These are phyloP conservation scores for Tieghemostelium lacteum DNA, from an alignment of 78 protist species.

Conservation along the genomic window DNA sequence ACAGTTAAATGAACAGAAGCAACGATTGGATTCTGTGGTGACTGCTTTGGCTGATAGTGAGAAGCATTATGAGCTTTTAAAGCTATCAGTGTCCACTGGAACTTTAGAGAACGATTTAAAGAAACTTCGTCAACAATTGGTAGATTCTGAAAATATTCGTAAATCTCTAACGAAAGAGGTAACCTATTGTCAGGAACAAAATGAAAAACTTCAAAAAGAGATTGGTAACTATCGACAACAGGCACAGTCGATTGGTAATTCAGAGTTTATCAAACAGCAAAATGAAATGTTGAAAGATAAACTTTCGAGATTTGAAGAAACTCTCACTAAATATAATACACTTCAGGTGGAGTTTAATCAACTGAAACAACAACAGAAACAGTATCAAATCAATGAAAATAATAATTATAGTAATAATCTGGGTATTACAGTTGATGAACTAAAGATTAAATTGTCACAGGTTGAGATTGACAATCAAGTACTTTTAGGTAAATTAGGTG, in stretches of 20 bases:
- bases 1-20: slow-evolving; percentile 5
- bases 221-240: slow-evolving; percentile 1
- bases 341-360: slow-evolving; percentile 5
- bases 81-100: not conserved
- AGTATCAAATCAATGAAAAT: not conserved
- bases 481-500: slow-evolving; percentile 36
- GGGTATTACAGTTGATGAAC: not conserved
- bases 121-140: too few species aligned
- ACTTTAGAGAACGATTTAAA: too few species aligned
- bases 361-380: not conserved
- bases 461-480: slow-evolving; percentile 40
- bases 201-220: slow-evolving; percentile 6
- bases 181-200: slow-evolving; percentile 2
- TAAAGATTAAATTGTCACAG: not conserved
- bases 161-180: slow-evolving; percentile 71
- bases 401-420: too few species aligned
- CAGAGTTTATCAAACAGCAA: slow-evolving; percentile 37
- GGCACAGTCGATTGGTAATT: slow-evolving; percentile 21
- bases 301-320: slow-evolving; percentile 20
- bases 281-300: slow-evolving; percentile 21
- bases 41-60: slow-evolving; percentile 14
- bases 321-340: slow-evolving; percentile 5
- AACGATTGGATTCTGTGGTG: slow-evolving; percentile 2
- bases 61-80: not conserved
- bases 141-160: slow-evolving; percentile 20